phyloP scores from a whole-genome alignment of 2,329 filamentous ascomycete genomes.

The Monascus ruber region DNA sequence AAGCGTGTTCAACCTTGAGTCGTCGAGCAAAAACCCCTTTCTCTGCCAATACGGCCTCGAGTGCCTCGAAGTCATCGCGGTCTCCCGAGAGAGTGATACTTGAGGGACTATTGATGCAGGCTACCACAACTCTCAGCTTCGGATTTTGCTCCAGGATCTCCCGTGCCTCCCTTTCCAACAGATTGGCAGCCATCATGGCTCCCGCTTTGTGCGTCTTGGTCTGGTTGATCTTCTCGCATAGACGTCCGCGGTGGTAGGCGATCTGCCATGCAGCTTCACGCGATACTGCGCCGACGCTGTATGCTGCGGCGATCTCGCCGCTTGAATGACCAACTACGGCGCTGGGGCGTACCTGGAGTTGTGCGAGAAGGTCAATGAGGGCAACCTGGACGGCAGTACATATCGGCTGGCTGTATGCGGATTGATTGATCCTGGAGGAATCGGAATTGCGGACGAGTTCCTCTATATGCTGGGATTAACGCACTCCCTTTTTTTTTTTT shows the following conservation, averaged over 20 bases:
- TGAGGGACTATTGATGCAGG: conserved; percentile 12
- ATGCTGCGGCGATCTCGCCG: conserved; percentile 21
- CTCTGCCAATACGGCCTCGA: conserved; percentile 10
- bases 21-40: conserved; percentile 9
- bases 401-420: conserved; percentile 10
- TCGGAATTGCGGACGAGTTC: conserved; percentile 4
- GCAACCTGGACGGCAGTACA: conserved; percentile 16
- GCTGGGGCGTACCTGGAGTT: conserved; percentile 9
- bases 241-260: conserved; percentile 13
- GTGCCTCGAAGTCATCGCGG: conserved; percentile 7
- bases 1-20: conserved; percentile 10
- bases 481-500: not conserved
- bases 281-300: conserved; percentile 13
- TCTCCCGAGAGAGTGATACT: conserved; percentile 15
- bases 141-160: conserved; percentile 2
- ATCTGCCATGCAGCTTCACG: conserved; percentile 10
- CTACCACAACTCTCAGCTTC: conserved; percentile 5
- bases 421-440: conserved; percentile 4
- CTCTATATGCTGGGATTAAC: not conserved
- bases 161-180: conserved; percentile 4
- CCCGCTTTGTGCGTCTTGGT: conserved; percentile 1
- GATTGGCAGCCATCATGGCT: conserved; percentile 11
- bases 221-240: conserved; percentile 3
- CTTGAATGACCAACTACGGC: conserved; percentile 15
- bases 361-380: conserved; percentile 12